A percentile compares a stretch with the other conserved stretches of the same genome.
These are phyloP conservation scores for Sclerotiophoma versabilis DNA, from an alignment of 2,329 filamentous ascomycete species.

Conservation along the genomic window DNA sequence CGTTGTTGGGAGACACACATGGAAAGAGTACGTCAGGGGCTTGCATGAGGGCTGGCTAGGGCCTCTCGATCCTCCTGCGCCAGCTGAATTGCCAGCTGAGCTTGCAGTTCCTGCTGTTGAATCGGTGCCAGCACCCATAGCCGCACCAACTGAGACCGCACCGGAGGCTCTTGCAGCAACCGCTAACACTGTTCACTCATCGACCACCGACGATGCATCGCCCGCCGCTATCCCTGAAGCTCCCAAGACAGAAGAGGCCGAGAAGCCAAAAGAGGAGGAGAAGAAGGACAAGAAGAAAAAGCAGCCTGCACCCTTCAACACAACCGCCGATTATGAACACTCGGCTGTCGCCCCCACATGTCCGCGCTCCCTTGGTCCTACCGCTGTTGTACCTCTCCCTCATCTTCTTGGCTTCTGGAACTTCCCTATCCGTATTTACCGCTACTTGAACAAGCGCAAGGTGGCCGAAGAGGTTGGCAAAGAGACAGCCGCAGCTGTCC, in stretches of 20 bases:
- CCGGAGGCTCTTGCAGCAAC: slow-evolving; percentile 19
- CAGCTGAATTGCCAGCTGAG: slow-evolving; percentile 29
- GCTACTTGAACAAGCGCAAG: slow-evolving; percentile 83
- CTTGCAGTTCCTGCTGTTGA: slow-evolving; percentile 21
- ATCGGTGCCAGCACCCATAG: slow-evolving; percentile 11
- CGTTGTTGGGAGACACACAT: slow-evolving; percentile 87
- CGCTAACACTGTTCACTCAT: slow-evolving; percentile 18
- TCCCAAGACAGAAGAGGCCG: slow-evolving; percentile 34
- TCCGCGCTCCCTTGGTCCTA: slow-evolving; percentile 76
- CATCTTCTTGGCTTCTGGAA: slow-evolving; percentile 93
- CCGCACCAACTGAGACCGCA: slow-evolving; percentile 20
- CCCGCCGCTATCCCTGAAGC: slow-evolving; percentile 38
- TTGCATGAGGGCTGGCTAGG: slow-evolving; percentile 97
- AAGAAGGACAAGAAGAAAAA: slow-evolving; percentile 58
- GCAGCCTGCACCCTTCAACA: slow-evolving; percentile 74
- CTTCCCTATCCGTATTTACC: slow-evolving; percentile 83
- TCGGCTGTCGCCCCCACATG: slow-evolving; percentile 69
- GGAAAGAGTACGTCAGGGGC: slow-evolving; percentile 96
- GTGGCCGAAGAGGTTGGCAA: slow-evolving; percentile 89
- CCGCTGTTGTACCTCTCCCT: slow-evolving; percentile 76
- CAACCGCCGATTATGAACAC: slow-evolving; percentile 75
- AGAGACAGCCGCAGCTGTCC: slow-evolving; percentile 84
- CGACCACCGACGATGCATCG: slow-evolving; percentile 44
- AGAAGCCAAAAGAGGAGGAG: slow-evolving; percentile 47
- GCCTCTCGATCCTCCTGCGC: slow-evolving; percentile 70